phyloP scores from a whole-genome alignment of 257 asterid genomes.

The Solanum sejunctum region DNA sequence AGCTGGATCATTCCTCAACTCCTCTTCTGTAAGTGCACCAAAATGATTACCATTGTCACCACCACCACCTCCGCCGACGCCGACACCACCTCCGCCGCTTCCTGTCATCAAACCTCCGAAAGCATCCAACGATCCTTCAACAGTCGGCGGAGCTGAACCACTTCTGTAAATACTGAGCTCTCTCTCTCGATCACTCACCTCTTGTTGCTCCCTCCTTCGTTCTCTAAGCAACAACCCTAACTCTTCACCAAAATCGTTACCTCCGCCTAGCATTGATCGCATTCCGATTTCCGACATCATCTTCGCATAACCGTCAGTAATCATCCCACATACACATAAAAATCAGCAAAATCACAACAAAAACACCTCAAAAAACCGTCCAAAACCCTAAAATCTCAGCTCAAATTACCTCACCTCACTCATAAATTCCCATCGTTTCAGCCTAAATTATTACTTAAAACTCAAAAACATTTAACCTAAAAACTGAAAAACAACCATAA shows the following conservation, averaged over 20 bases:
- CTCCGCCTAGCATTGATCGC: constrained; percentile 25
- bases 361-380: not conserved
- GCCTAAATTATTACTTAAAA: not conserved
- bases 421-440: not conserved
- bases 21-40: constrained; percentile 11
- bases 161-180: constrained; percentile 44
- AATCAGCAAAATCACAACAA: not conserved
- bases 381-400: not conserved
- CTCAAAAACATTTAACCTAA: not conserved
- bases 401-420: not conserved
- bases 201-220: constrained; percentile 18
- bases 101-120: constrained; percentile 5
- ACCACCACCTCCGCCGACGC: constrained; percentile 4
- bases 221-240: constrained; percentile 34
- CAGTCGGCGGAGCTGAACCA: constrained; percentile 66
- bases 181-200: constrained; percentile 30
- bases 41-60: not conserved
- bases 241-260: constrained; percentile 36
- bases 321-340: constrained; percentile 15
- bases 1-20: constrained; percentile 63
- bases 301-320: constrained; percentile 32
- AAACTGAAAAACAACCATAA: not conserved
- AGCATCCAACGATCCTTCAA: constrained; percentile 37
- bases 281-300: constrained; percentile 37
- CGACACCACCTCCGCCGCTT: constrained; percentile 23